Evolutionary conservation across 305 asterid genomes (phyloP).

Genomic region (Lippia alba): DNA sequence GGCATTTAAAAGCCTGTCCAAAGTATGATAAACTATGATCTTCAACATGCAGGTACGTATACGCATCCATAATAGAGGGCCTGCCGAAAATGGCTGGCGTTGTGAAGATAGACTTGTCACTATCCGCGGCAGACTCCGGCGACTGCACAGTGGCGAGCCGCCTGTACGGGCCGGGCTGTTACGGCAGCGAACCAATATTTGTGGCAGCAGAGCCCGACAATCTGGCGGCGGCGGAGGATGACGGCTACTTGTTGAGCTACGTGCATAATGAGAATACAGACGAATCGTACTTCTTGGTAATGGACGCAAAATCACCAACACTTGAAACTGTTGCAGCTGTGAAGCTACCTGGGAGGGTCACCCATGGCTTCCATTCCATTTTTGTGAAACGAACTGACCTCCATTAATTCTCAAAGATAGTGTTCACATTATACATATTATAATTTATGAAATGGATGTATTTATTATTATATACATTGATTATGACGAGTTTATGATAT

Average conservation of each 20-base stretch:
- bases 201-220: slow-evolving; percentile 35
- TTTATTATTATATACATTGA: too few species aligned
- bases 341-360: slow-evolving; percentile 48
- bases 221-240: slow-evolving; percentile 40
- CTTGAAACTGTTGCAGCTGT: slow-evolving; percentile 39
- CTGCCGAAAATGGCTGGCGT: slow-evolving; percentile 40
- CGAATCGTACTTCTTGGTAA: slow-evolving; percentile 47
- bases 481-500: too few species aligned
- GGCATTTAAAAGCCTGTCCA: too few species aligned
- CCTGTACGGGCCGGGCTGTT: slow-evolving; percentile 39
- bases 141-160: slow-evolving; percentile 43
- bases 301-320: slow-evolving; percentile 49
- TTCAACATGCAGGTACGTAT: slow-evolving; percentile 37
- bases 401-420: slow-evolving; percentile 1
- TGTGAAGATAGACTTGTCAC: slow-evolving; percentile 41
- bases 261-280: slow-evolving; percentile 35
- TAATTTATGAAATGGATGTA: too few species aligned
- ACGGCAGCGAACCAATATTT: slow-evolving; percentile 43
- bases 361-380: slow-evolving; percentile 49
- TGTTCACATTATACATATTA: not conserved
- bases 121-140: not conserved
- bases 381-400: slow-evolving; percentile 40
- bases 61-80: slow-evolving; percentile 40
- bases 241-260: slow-evolving; percentile 40
- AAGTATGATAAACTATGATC: not conserved